These are phyloP conservation scores for Gastrolobium villosum DNA, from an alignment of 306 rosid genomes.

Conservation along the genomic window DNA sequence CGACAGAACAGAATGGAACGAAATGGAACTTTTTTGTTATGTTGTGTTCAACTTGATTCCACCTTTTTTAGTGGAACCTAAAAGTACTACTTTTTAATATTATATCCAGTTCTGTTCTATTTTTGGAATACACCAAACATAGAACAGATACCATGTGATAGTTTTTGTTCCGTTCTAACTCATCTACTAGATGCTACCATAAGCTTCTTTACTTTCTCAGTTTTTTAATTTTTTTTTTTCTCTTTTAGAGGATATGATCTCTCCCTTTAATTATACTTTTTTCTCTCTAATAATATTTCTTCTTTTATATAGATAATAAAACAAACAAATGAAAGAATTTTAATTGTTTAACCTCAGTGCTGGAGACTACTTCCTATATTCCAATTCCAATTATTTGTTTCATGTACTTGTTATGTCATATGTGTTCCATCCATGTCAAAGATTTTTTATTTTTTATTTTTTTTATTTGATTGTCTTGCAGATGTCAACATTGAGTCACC, in stretches of 20 bases:
- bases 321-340: background rate
- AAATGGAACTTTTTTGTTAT: too few relatives aligned
- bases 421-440: background rate
- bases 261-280: background rate
- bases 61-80: too few relatives aligned
- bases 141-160: too few relatives aligned
- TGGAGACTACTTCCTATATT: conserved; percentile 31
- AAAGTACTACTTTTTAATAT: too few relatives aligned
- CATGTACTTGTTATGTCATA: background rate
- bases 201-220: conserved; percentile 3
- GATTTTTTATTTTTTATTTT: conserved; percentile 16
- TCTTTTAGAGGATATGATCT: background rate
- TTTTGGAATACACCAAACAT: too few relatives aligned
- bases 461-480: conserved; percentile 51
- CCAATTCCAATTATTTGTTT: background rate
- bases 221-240: background rate
- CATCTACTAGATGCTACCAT: too few relatives aligned
- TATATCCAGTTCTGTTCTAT: too few relatives aligned
- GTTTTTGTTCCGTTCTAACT: too few relatives aligned
- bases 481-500: conserved; percentile 90
- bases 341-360: conserved; percentile 2
- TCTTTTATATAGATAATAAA: background rate
- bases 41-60: too few relatives aligned
- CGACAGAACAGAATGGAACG: too few relatives aligned
- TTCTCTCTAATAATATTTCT: background rate